Conservation (phyloP, 2,329 filamentous ascomycete species). For the Dothistroma pini region DNA sequence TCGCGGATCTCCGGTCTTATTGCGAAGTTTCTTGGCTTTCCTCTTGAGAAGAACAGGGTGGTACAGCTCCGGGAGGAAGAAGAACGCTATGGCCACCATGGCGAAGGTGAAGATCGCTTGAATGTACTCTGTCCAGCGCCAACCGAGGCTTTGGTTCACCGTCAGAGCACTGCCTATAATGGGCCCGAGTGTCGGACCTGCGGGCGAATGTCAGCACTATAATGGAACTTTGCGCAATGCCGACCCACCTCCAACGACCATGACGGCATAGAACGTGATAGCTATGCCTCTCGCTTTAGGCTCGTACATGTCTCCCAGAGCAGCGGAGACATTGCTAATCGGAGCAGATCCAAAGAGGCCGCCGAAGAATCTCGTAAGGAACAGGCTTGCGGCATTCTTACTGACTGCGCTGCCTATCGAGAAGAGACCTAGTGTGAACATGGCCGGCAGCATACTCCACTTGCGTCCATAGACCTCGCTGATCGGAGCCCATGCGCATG, state of each 20-base stretch:
- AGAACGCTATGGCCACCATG: conserved; percentile 27
- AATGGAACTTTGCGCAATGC: background rate
- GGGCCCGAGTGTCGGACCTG: conserved; percentile 40
- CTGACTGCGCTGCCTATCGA: conserved; percentile 45
- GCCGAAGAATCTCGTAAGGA: conserved; percentile 45
- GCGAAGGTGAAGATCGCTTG: conserved; percentile 40
- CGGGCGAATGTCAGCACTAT: background rate
- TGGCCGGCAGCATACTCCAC: conserved; percentile 43
- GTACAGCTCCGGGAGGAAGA: conserved; percentile 42
- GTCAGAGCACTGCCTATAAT: conserved; percentile 42
- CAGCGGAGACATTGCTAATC: conserved; percentile 43
- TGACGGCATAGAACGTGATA: conserved; percentile 40
- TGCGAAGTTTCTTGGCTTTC: conserved; percentile 39
- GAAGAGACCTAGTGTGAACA: conserved; percentile 44
- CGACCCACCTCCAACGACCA: conserved; percentile 35
- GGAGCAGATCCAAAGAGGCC: conserved; percentile 45
- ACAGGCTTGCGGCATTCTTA: conserved; percentile 36
- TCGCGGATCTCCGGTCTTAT: conserved; percentile 37
- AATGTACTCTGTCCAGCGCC: conserved; percentile 36
- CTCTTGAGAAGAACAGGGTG: conserved; percentile 38
- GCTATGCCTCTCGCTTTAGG: conserved; percentile 39
- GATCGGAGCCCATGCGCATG: conserved; percentile 27
- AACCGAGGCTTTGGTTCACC: conserved; percentile 37
- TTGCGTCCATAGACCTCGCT: conserved; percentile 42
- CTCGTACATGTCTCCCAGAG: conserved; percentile 44